phyloP scores from a whole-genome alignment of 176 grass and related monocot species.

The Raddia distichophylla region DNA sequence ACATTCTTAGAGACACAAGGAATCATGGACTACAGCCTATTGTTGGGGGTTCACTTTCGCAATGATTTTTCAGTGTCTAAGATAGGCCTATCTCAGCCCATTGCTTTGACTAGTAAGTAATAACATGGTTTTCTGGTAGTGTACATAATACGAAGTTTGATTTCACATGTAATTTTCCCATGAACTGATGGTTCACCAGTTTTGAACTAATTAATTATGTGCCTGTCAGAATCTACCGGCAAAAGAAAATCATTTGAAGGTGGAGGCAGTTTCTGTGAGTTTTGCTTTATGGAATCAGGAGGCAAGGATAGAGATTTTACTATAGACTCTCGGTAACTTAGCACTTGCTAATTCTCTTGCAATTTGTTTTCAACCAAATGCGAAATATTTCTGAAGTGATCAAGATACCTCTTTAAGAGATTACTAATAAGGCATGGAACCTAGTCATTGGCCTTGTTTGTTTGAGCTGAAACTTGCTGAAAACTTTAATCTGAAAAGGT shows the following conservation, averaged over 20 bases:
- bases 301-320: conserved; percentile 54
- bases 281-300: conserved; percentile 56
- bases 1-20: conserved; percentile 69
- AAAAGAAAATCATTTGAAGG: conserved; percentile 76
- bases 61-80: conserved; percentile 57
- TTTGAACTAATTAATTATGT: conserved; percentile 32
- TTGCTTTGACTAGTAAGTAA: conserved; percentile 65
- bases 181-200: neutral
- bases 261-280: conserved; percentile 47
- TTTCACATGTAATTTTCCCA: neutral
- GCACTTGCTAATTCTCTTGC: conserved; percentile 2
- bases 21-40: conserved; percentile 81
- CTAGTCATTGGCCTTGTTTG: neutral
- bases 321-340: conserved; percentile 45
- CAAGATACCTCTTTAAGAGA: neutral
- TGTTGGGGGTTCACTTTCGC: conserved; percentile 73
- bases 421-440: neutral
- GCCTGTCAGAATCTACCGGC: conserved; percentile 51
- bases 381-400: neutral
- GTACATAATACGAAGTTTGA: conserved; percentile 19
- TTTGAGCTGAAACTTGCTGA: too few species aligned
- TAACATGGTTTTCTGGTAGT: neutral
- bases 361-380: neutral
- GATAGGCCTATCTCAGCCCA: conserved; percentile 43
- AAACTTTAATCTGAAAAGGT: too few species aligned